A percentile compares a stretch with the other conserved stretches of the same genome.
phyloP scores from a whole-genome alignment of 2,329 filamentous ascomycete species.

The Fusarium euwallaceae region DNA sequence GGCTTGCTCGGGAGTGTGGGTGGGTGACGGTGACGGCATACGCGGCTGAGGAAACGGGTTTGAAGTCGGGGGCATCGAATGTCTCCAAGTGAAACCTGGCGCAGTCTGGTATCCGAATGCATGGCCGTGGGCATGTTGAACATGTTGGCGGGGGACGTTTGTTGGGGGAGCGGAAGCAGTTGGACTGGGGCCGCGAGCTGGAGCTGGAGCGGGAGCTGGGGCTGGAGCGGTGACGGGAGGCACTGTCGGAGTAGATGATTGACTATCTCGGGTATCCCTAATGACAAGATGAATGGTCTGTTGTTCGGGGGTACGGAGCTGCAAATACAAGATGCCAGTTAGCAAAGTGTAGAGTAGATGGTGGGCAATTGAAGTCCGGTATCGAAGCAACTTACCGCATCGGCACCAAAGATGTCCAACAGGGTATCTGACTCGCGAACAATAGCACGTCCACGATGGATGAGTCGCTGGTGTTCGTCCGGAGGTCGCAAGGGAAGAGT shows the following conservation, averaged over 20 bases:
- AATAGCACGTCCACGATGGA: slow-evolving; percentile 70
- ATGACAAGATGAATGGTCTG: slow-evolving; percentile 69
- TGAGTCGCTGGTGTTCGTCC: slow-evolving; percentile 70
- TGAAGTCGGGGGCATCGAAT: slow-evolving; percentile 45
- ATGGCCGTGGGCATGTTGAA: slow-evolving; percentile 35
- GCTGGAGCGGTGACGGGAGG: slow-evolving; percentile 32
- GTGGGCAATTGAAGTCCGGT: slow-evolving; percentile 8
- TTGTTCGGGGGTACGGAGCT: slow-evolving; percentile 61
- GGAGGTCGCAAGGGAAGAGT: slow-evolving; percentile 62
- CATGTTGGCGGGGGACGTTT: slow-evolving; percentile 40
- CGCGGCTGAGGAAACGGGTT: slow-evolving; percentile 48
- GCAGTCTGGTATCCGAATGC: slow-evolving; percentile 47
- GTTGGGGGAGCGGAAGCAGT: slow-evolving; percentile 39
- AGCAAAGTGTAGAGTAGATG: slow-evolving; percentile 33
- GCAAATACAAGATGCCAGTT: slow-evolving; percentile 25
- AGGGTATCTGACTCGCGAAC: slow-evolving; percentile 68
- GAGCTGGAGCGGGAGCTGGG: slow-evolving; percentile 14
- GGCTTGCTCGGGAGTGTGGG: slow-evolving; percentile 47
- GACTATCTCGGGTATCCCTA: slow-evolving; percentile 54
- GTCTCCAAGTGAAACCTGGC: slow-evolving; percentile 47
- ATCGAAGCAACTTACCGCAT: slow-evolving; percentile 56
- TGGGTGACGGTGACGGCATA: slow-evolving; percentile 50
- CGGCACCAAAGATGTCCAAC: slow-evolving; percentile 68
- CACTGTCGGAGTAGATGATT: slow-evolving; percentile 42
- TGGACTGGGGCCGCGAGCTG: slow-evolving; percentile 47